These are phyloP conservation scores for Akanthomyces lecanii DNA, from an alignment of 2,329 filamentous ascomycete genomes.

Conservation along the genomic window DNA sequence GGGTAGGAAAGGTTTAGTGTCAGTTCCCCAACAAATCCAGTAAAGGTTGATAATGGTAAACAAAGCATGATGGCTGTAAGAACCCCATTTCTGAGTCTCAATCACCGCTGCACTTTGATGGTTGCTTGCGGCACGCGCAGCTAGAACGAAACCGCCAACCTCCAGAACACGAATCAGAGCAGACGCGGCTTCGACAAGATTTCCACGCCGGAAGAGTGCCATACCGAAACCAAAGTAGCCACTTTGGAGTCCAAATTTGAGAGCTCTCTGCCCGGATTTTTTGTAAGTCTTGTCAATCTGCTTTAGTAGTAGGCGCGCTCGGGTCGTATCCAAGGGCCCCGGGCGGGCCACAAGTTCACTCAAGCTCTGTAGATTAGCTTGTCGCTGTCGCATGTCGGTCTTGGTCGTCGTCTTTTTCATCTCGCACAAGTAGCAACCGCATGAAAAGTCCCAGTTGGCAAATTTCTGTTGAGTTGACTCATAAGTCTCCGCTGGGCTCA, in stretches of 20 bases:
- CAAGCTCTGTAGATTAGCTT: background rate
- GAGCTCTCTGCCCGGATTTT: background rate
- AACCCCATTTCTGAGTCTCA: background rate
- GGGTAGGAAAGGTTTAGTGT: background rate
- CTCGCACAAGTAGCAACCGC: constrained; percentile 2
- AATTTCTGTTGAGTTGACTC: background rate
- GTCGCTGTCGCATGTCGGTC: background rate
- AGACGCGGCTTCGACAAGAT: background rate
- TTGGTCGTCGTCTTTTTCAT: background rate
- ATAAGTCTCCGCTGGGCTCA: background rate
- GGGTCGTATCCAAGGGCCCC: background rate
- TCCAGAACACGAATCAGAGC: background rate
- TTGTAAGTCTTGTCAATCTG: constrained; percentile 1
- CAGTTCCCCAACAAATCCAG: background rate
- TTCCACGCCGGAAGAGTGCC: background rate
- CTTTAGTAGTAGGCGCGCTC: background rate
- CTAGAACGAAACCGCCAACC: background rate
- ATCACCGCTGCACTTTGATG: background rate
- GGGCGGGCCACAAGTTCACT: background rate
- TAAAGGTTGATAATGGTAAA: background rate
- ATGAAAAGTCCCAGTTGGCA: background rate
- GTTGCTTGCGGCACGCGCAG: background rate
- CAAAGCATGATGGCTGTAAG: background rate
- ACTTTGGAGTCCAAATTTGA: background rate
- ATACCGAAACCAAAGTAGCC: background rate